Percentiles rank a stretch among this genome's conserved stretches.
phyloP scores from a whole-genome alignment of 805 yeast species.

The Vanderwaltozyma polyspora region DNA sequence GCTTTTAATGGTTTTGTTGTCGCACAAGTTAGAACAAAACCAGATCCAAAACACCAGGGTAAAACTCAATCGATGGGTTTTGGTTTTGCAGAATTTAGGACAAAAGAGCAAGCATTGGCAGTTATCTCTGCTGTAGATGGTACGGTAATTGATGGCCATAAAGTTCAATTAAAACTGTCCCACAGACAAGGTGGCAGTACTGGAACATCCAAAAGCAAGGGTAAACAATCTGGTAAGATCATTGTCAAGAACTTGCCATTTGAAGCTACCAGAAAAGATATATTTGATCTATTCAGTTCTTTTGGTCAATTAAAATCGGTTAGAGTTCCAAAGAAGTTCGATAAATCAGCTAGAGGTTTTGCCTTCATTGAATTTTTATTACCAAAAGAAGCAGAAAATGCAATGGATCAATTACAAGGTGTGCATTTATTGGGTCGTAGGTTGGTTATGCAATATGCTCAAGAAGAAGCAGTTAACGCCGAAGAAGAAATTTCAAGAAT shows the following conservation, averaged over 20 bases:
- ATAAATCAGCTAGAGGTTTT: constrained; percentile 91
- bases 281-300: constrained; percentile 84
- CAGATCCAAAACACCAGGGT: constrained; percentile 65
- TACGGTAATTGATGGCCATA: constrained; percentile 76
- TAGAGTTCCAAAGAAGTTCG: constrained; percentile 92
- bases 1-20: constrained; percentile 67
- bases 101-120: constrained; percentile 63
- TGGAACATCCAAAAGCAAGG: constrained; percentile 25
- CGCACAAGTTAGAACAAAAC: constrained; percentile 77
- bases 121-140: constrained; percentile 72
- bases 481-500: constrained; percentile 85
- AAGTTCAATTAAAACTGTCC: constrained; percentile 77
- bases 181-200: constrained; percentile 48
- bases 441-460: constrained; percentile 85
- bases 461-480: constrained; percentile 67
- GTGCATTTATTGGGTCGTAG: constrained; percentile 95
- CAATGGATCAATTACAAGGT: constrained; percentile 88
- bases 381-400: constrained; percentile 83
- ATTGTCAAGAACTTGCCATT: constrained; percentile 95
- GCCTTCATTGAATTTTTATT: constrained; percentile 90
- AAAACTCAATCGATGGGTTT: constrained; percentile 88
- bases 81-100: constrained; percentile 85
- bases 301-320: constrained; percentile 92
- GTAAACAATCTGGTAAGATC: constrained; percentile 53
- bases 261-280: constrained; percentile 87